Conservation (phyloP, 495 filamentous ascomycete species). For the Ramalina intermedia region DNA sequence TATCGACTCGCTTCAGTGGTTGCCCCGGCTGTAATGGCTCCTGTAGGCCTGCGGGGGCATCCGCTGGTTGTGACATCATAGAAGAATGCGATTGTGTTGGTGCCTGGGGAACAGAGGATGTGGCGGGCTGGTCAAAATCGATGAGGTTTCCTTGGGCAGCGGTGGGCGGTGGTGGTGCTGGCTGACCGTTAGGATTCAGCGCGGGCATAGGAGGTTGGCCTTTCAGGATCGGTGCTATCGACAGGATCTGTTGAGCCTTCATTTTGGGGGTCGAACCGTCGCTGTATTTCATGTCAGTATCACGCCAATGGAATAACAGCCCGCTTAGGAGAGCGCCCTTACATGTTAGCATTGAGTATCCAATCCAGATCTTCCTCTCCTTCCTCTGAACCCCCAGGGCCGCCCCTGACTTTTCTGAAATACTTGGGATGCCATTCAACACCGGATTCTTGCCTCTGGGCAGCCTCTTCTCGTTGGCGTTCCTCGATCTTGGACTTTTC, state of each 20-base stretch:
- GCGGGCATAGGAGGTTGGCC: constrained; percentile 47
- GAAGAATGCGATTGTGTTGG: constrained; percentile 3
- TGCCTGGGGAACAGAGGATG: neutral
- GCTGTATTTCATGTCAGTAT: constrained; percentile 27
- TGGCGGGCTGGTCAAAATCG: constrained; percentile 21
- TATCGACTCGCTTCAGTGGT: constrained; percentile 32
- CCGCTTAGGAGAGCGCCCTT: constrained; percentile 18
- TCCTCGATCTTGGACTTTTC: constrained; percentile 95
- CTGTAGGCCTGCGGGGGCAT: constrained; percentile 10
- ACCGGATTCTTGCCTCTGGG: constrained; percentile 62
- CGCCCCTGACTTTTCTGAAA: constrained; percentile 62
- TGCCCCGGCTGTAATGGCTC: constrained; percentile 16
- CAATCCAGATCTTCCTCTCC: constrained; percentile 85
- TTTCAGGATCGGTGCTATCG: constrained; percentile 70
- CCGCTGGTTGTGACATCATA: constrained; percentile 1
- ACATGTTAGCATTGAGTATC: constrained; percentile 87
- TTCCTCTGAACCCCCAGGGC: constrained; percentile 58
- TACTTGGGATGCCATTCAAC: constrained; percentile 81
- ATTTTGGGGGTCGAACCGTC: constrained; percentile 53
- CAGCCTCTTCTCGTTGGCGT: constrained; percentile 75
- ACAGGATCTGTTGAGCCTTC: constrained; percentile 70
- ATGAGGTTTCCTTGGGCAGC: constrained; percentile 19
- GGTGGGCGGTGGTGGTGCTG: constrained; percentile 11
- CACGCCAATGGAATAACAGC: neutral
- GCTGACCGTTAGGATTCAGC: constrained; percentile 15